Evolutionary conservation across 768 basidiomycete genomes (phyloP).

Genomic region (Xerocomellus dryophilus): DNA sequence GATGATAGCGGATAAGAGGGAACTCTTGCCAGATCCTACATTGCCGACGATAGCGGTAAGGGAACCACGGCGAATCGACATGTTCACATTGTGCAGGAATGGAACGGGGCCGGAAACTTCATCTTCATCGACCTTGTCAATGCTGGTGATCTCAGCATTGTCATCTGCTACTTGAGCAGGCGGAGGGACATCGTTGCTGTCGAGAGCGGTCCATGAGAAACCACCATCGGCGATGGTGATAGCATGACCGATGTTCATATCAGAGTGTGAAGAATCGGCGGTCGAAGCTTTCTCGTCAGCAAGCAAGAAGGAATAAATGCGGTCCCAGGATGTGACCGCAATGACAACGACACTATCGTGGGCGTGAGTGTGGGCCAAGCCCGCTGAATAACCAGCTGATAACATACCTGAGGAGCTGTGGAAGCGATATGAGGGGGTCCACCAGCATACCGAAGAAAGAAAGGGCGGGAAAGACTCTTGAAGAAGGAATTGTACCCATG

Average conservation of each 20-base stretch:
- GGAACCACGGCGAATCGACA: conserved; percentile 21
- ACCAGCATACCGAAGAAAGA: conserved; percentile 34
- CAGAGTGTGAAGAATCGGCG: neutral
- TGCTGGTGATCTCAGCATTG: conserved; percentile 6
- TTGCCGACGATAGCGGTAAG: conserved; percentile 28
- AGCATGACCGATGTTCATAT: conserved; percentile 16
- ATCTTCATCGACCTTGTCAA: conserved; percentile 8
- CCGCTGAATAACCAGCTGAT: no score
- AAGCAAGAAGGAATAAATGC: conserved; percentile 28
- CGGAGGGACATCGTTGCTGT: neutral
- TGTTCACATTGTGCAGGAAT: conserved; percentile 21
- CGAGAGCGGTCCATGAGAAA: conserved; percentile 26
- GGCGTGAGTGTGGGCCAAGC: neutral
- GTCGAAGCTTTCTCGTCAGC: conserved; percentile 23
- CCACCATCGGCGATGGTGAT: conserved; percentile 20
- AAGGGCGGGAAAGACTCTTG: conserved; percentile 29
- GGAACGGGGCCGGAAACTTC: conserved; percentile 9
- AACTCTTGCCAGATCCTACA: conserved; percentile 31
- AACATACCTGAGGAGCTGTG: conserved; percentile 29
- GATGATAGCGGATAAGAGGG: conserved; percentile 29
- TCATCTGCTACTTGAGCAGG: neutral
- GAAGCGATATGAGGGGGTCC: conserved; percentile 29
- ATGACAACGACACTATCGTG: conserved; percentile 23
- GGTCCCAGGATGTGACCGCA: conserved; percentile 28
- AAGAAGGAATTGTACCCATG: conserved; percentile 20